phyloP scores from a whole-genome alignment of 345 rosid species.

The rapeseed (Brassica napus) region DNA sequence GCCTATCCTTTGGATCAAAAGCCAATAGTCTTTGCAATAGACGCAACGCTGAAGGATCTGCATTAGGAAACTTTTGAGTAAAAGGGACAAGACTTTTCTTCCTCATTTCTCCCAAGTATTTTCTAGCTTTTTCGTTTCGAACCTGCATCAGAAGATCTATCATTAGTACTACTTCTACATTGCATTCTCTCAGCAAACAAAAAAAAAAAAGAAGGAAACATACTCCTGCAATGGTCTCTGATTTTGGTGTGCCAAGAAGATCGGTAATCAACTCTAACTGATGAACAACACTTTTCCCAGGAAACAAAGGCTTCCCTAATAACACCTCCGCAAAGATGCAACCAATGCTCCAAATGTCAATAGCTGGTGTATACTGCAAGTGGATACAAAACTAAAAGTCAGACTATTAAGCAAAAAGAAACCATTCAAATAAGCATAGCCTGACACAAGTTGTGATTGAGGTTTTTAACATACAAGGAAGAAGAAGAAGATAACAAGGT shows the following conservation, averaged over 20 bases:
- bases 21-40: constrained; percentile 83
- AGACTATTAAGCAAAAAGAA: too few species aligned
- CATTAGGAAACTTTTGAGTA: constrained; percentile 82
- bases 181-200: background rate
- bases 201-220: too few species aligned
- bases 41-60: constrained; percentile 72
- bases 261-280: constrained; percentile 95
- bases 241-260: constrained; percentile 91
- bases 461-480: too few species aligned
- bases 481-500: constrained; percentile 27
- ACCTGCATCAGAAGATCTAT: constrained; percentile 62
- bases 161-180: constrained; percentile 9
- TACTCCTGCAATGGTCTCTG: constrained; percentile 88
- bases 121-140: constrained; percentile 92
- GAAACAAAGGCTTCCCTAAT: constrained; percentile 95
- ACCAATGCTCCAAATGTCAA: constrained; percentile 96
- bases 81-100: constrained; percentile 69
- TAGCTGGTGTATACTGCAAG: constrained; percentile 99
- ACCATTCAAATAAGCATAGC: constrained; percentile 42
- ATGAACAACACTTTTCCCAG: constrained; percentile 97
- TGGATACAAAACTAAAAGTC: constrained; percentile 7
- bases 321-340: constrained; percentile 98
- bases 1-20: constrained; percentile 96
- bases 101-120: constrained; percentile 81
- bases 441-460: constrained; percentile 62